Evolutionary conservation across 495 filamentous ascomycete species (phyloP), one percentile per base, ranked within the genome.

Genomic region (Neurospora discreta): DNA sequence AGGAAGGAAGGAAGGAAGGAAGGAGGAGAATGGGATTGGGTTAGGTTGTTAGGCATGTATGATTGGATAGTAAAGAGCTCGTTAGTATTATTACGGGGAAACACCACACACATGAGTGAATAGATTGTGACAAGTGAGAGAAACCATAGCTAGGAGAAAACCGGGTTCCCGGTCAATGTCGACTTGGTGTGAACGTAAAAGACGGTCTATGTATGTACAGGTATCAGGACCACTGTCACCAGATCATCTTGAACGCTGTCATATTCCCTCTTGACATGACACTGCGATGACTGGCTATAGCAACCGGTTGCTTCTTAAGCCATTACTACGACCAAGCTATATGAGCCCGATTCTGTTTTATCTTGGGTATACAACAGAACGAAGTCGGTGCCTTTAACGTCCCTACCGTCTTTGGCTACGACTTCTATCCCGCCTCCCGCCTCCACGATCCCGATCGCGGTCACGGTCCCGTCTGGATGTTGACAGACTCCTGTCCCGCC

Each of bases 401-500:
- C 52, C 52, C 52, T 65, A 65, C 52, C 72, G 78, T 74, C 79
- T 68, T 20, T 75, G 74, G 46, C 71, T 72, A 39, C 77, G 71
- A 20, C 72, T 74, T 20, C 72, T 73, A 38, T 76, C 75, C 16
- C 73, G 69, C n/a, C 74, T 68, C 26, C 68, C 69, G 2, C 71
- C 39, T 46, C 69, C 46, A n/a, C 74, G 40, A 23, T 73, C 72
- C 0, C 74, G 42, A 9, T 74, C 74, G 3, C 74, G 65, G 43
- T 76, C 78, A 2, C 74, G 60, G 68, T 74, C 73, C 1, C 75
- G 71, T 39, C 71, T 44, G 39, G 71, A 68, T 33, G 52, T 18
- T 23, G 68, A 73, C 41, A 40, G 65, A 65, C 36, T 75, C 44
- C 67, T 70, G 67, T 67, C 52, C 26, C 52, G 52, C 52, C 52